A percentile compares a stretch with the other conserved stretches of the same genome.
Conservation (phyloP, 495 filamentous ascomycete species). For the Aspergillus campestris region DNA sequence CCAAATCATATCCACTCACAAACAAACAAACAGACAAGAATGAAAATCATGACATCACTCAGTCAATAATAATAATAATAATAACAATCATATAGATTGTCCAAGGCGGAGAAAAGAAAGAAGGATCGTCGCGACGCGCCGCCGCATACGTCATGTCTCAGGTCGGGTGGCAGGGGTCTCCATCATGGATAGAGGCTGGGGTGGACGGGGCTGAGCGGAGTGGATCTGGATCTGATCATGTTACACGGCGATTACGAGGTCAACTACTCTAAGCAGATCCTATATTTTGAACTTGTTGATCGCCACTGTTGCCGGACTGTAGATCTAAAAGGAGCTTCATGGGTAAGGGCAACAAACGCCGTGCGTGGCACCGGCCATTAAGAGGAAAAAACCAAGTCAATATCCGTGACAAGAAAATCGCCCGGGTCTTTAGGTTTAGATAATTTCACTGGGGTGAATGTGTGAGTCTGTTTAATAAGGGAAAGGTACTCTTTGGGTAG, state of each 20-base stretch:
- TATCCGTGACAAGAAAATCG: constrained; percentile 5
- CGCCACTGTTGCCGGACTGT: constrained; percentile 15
- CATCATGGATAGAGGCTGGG: no score
- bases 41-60: background rate
- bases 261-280: background rate
- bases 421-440: no score
- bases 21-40: background rate
- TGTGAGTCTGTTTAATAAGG: constrained; percentile 9
- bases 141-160: constrained; percentile 16
- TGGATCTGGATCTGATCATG: no score
- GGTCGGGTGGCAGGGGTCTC: background rate
- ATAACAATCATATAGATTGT: no score
- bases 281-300: constrained; percentile 10
- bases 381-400: constrained; percentile 14
- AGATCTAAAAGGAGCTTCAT: constrained; percentile 17
- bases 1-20: background rate
- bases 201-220: no score
- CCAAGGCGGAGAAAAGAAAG: background rate
- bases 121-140: background rate
- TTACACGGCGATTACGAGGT: no score
- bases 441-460: constrained; percentile 8
- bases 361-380: constrained; percentile 11
- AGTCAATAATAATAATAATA: background rate
- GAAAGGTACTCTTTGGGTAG: constrained; percentile 23
- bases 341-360: constrained; percentile 17